phyloP scores from a whole-genome alignment of 331 rosid species.

The Erythrophleum ivorense region DNA sequence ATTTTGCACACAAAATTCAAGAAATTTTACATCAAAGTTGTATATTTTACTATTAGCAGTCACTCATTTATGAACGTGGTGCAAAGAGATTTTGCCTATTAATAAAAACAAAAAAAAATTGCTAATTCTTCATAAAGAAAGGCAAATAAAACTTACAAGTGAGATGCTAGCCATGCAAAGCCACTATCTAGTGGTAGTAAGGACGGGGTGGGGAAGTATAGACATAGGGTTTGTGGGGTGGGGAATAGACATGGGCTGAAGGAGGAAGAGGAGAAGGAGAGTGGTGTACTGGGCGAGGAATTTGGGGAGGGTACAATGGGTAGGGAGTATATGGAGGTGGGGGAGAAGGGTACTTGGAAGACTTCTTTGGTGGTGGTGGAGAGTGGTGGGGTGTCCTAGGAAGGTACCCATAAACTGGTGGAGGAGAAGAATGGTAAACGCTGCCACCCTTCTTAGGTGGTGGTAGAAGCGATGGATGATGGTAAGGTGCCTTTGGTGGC shows the following conservation, averaged over 20 bases:
- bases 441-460: not conserved
- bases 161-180: conserved; percentile 20
- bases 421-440: not conserved
- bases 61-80: too few species aligned
- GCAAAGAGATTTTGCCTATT: too few species aligned
- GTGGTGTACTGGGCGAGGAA: conserved; percentile 33
- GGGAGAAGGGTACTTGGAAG: not conserved
- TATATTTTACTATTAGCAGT: too few species aligned
- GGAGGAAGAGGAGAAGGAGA: conserved; percentile 1
- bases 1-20: too few species aligned
- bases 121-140: not conserved
- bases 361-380: not conserved
- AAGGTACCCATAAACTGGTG: not conserved
- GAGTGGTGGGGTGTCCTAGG: not conserved
- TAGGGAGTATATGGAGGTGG: conserved; percentile 26
- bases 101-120: too few species aligned
- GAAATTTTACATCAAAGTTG: too few species aligned
- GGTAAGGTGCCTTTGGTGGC: conserved; percentile 5
- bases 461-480: conserved; percentile 17
- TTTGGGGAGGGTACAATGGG: conserved; percentile 13
- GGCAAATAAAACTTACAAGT: conserved; percentile 45
- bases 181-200: conserved; percentile 53
- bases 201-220: conserved; percentile 83
- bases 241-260: not conserved
- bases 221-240: conserved; percentile 28